Evolutionary conservation across 139 green algal genomes (phyloP), one percentile per base, ranked within the genome.

Genomic region (Pleodorina starrii): DNA sequence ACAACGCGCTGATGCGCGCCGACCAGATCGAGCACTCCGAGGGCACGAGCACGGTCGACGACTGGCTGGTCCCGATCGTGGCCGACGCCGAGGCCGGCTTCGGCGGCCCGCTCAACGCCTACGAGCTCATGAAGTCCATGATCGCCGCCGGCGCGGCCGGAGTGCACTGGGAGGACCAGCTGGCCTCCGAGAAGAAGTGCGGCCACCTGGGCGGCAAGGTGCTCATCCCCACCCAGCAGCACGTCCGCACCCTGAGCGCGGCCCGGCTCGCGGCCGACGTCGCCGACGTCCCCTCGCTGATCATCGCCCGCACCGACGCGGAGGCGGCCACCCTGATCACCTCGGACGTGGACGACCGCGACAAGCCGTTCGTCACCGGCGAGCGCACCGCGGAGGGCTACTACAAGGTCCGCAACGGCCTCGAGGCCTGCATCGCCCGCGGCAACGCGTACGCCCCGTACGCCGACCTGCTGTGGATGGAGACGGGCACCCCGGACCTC

Each of bases 381-480:
- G 93, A 96, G 87, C 94, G 96, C 84, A 99, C 96, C 25, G 66
- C 90, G n/a, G 97, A 99, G 92, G 97, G 97, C 86, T 99, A 97
- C 93, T 97, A 92, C 94, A 50, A 86, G 44, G 92, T 97, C 86
- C 88, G 92, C 32, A 94, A 92, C 66, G 95, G 96, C 89, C 96
- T 97, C 35, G 95, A 97, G n/a, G 82, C 90, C 19, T 93, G 94
- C 86, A 98, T 98, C 87, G 96, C 95, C 0, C 96, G 97, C 76
- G 96, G 94, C 69, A 91, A 97, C 60, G 95, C 96, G 11, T 98
- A 98, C 76, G 96, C 96, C 6, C 96, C 97, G 11, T 96, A 97
- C 68, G 95, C 94, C 59, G 96, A 99, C 93, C 89, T 99, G 69
- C 86, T 99, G 43, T 99, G 97, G 97, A 97, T 97, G 85, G 96